A percentile compares a stretch with the other conserved stretches of the same genome.
Evolutionary conservation across 1,284 basidiomycete genomes (phyloP).

Genomic region (Moniliella sp.): DNA sequence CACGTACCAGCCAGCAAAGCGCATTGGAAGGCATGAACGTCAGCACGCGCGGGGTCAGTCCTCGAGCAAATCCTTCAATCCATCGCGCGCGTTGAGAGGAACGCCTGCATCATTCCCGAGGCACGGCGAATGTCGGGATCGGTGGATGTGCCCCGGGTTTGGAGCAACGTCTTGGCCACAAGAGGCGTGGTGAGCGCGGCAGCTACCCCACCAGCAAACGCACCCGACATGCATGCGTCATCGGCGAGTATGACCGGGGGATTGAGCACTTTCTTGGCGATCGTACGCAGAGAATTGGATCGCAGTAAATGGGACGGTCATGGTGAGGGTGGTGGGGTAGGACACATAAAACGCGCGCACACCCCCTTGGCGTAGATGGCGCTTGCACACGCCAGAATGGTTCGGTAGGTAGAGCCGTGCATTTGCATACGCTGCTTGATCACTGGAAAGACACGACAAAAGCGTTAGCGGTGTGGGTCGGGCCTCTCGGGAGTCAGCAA

Average conservation of each 20-base stretch:
- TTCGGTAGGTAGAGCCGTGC: slow-evolving; percentile 68
- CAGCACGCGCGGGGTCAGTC: slow-evolving; percentile 70
- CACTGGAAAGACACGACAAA: slow-evolving; percentile 39
- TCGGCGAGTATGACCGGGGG: slow-evolving; percentile 70
- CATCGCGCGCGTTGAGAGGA: slow-evolving; percentile 67
- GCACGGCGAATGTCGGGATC: slow-evolving; percentile 66
- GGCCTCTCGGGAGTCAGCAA: neutral
- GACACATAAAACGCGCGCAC: slow-evolving; percentile 85
- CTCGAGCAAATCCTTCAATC: slow-evolving; percentile 60
- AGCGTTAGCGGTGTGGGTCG: neutral
- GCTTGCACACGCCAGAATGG: slow-evolving; percentile 57
- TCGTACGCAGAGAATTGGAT: slow-evolving; percentile 95
- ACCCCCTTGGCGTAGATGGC: slow-evolving; percentile 69
- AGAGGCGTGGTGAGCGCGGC: slow-evolving; percentile 87
- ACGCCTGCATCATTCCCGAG: slow-evolving; percentile 64
- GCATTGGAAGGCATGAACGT: slow-evolving; percentile 95
- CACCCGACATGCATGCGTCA: slow-evolving; percentile 78
- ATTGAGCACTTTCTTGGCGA: slow-evolving; percentile 67
- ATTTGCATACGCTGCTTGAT: slow-evolving; percentile 99
- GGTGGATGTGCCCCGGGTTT: slow-evolving; percentile 65
- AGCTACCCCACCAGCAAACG: slow-evolving; percentile 73
- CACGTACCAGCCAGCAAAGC: slow-evolving; percentile 58
- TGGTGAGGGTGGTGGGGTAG: slow-evolving; percentile 79
- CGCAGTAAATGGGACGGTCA: slow-evolving; percentile 92
- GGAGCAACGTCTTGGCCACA: slow-evolving; percentile 86